Base-by-base conservation (phyloP, 1,284 basidiomycete species). In the Rhodotorula sp. region DNA sequence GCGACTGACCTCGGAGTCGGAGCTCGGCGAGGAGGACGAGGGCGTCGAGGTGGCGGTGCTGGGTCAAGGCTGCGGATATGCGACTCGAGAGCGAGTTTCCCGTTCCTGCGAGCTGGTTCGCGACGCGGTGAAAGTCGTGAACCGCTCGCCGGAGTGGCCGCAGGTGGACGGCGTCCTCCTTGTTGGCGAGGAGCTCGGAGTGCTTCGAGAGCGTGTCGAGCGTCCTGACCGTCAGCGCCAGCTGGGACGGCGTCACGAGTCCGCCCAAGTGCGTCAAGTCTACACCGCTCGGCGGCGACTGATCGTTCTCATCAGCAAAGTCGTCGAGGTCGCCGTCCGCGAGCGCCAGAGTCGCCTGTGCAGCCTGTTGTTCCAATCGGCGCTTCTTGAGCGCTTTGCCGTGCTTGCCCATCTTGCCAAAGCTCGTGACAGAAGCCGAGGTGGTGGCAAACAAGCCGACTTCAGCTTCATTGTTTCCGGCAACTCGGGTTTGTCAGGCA, bases 21-120 rank as follows among this genome's bases (percentile, higher is more conserved):
- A 87, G 85, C 76, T 87, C 86, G 62, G 84, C 83, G n/a, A 87
- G 81, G 29, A 85, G 80, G 31, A 87, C 83, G 31, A 86, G 83
- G 7, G 86, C 85, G 71, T 84, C 81, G 26, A 78, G 79, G 74
- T 81, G 81, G 6, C 82, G 78, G 47, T 84, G 83, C 71, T 84
- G 83, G 21, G 82, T 78, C 21, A 86, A 81, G 1, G 85, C 84
- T 20, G 84, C 82, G 2, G 84, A 85, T 68, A 86, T 84, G 26
- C 83, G 79, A n/a, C 85, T 84, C 1, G 84, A 84, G 31, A 86
- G 74, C 0, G 84, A 84, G 21, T 80, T 77, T 23, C 80, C 82
- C 3, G 68, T 70, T 7, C 65, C 73, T 2, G 64, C 48, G 2
- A 70, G 51, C 7, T 66, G 51, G 15, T 62, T 64, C 7, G 57